Base-by-base conservation (phyloP, 495 filamentous ascomycete genomes). In the Talaromyces trachyspermus region DNA sequence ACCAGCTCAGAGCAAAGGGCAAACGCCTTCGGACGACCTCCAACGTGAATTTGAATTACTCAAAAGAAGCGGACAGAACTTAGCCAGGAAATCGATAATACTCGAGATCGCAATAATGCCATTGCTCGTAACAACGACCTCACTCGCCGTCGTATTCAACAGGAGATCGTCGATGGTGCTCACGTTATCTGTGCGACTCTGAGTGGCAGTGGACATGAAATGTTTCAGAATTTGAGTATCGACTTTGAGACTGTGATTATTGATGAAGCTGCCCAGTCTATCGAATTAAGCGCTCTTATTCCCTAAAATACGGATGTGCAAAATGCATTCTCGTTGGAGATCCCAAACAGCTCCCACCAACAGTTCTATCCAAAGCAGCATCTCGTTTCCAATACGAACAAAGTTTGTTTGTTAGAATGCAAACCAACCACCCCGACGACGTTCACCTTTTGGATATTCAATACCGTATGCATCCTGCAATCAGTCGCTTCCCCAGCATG, bases 201-300 rank as follows among this genome's bases (percentile, higher is more conserved):
- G 44, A 95, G 88, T 60, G 92, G 90, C 45, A 90, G 85, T 65
- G 92, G 92, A 12, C 94, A 97, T 54, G 94, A 98, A 42, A 95
- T 98, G 83, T 95, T 98, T 70, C 89, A 89, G 65, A 83, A 82
- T 54, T 66, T 97, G 41, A 90, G 86, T 54, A 88, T 97, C 43
- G 92, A 97, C 62, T 97, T 98, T 52, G 92, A 98, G 65, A 96
- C 92, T 0, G 92, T 98, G 51, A 85, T 98, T 57, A 95, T 98
- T 56, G 92, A 98, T 56, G 92, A 98, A 72, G 92, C 92, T 2
- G 92, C 92, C 15, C 92, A 98, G 71, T 98, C 89, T 50, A 92
- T 98, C 52, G 92, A 98, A 67, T 74, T 98, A 61, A 95, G 89
- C 56, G 90, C 94, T 14, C 77, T 98, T 17, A 98, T 98, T 52